Evolutionary conservation across 768 basidiomycete species (phyloP).

Genomic region (Paxillus rubicundulus): DNA sequence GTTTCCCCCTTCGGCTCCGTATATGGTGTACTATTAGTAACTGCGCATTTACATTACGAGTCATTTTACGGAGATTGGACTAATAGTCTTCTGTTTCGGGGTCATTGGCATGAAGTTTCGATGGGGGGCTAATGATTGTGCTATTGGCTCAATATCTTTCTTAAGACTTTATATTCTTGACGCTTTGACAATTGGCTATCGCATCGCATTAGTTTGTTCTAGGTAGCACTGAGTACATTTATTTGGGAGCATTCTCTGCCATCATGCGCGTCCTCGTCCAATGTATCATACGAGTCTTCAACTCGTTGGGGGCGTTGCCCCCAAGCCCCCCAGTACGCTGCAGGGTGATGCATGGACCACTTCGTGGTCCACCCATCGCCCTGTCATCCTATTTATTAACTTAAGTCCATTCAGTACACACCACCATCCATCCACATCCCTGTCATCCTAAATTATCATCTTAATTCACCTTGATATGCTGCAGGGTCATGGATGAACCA

Average conservation of each 20-base stretch:
- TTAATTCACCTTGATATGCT: too few species aligned
- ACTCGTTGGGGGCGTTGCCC: too few species aligned
- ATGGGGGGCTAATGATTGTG: slow-evolving; percentile 32
- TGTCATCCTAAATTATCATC: too few species aligned
- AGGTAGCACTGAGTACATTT: slow-evolving; percentile 21
- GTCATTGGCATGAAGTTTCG: slow-evolving; percentile 28
- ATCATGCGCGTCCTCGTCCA: background rate
- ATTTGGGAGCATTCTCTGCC: slow-evolving; percentile 5
- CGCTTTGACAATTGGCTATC: slow-evolving; percentile 25
- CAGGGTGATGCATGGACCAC: too few species aligned
- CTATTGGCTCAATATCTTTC: slow-evolving; percentile 20
- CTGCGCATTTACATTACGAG: slow-evolving; percentile 33
- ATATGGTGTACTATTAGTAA: slow-evolving; percentile 33
- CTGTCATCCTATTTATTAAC: too few species aligned
- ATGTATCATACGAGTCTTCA: too few species aligned
- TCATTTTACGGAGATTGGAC: slow-evolving; percentile 33
- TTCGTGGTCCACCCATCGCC: too few species aligned
- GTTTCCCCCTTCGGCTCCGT: slow-evolving; percentile 23
- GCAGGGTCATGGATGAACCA: too few species aligned
- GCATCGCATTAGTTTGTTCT: slow-evolving; percentile 30
- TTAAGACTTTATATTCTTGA: slow-evolving; percentile 31
- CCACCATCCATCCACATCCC: too few species aligned
- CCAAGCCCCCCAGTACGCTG: too few species aligned
- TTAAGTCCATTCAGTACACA: too few species aligned
- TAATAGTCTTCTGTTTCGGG: slow-evolving; percentile 30